Conservation (phyloP, 139 green algal species). For the Edaphochlamys debaryana region DNA sequence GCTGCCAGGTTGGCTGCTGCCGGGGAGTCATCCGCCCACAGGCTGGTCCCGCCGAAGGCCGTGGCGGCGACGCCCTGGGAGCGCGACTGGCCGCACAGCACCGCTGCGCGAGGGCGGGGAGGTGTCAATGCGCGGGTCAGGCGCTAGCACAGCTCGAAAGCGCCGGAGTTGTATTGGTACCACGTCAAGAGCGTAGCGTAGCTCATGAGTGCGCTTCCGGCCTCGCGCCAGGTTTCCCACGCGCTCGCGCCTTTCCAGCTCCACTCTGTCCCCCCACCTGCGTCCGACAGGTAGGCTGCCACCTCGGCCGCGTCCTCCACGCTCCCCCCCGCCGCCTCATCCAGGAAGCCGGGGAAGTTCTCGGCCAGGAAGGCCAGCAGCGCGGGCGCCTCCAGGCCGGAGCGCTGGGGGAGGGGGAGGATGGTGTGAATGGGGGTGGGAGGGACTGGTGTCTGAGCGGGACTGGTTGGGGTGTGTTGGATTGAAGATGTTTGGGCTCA, state of each 20-base stretch:
- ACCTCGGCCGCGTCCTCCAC: slow-evolving; percentile 5
- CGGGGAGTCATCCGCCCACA: slow-evolving; percentile 26
- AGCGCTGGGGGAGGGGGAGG: slow-evolving; percentile 32
- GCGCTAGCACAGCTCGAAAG: too few relatives aligned
- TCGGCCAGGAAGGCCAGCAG: slow-evolving; percentile 33
- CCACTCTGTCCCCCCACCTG: slow-evolving; percentile 10
- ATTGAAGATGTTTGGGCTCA: too few relatives aligned
- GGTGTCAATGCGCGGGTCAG: too few relatives aligned
- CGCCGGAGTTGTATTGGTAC: too few relatives aligned
- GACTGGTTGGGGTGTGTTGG: too few relatives aligned
- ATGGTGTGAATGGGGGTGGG: too few relatives aligned
- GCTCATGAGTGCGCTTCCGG: too few relatives aligned
- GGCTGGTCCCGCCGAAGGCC: slow-evolving; percentile 15
- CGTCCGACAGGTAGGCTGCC: slow-evolving; percentile 26
- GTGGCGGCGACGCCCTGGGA: not conserved
- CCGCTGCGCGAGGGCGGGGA: slow-evolving; percentile 2
- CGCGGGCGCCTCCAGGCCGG: slow-evolving; percentile 33
- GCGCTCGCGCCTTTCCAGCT: too few relatives aligned
- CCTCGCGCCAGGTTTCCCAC: too few relatives aligned
- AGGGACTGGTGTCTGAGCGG: too few relatives aligned
- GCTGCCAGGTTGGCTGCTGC: slow-evolving; percentile 19
- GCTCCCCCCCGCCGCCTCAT: not conserved
- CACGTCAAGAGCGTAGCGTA: too few relatives aligned
- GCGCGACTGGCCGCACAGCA: slow-evolving; percentile 23
- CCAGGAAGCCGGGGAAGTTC: slow-evolving; percentile 39